A percentile compares a stretch with the other conserved stretches of the same genome.
phyloP scores from a whole-genome alignment of 2,329 filamentous ascomycete species.

The Botrytis hyacinthi region DNA sequence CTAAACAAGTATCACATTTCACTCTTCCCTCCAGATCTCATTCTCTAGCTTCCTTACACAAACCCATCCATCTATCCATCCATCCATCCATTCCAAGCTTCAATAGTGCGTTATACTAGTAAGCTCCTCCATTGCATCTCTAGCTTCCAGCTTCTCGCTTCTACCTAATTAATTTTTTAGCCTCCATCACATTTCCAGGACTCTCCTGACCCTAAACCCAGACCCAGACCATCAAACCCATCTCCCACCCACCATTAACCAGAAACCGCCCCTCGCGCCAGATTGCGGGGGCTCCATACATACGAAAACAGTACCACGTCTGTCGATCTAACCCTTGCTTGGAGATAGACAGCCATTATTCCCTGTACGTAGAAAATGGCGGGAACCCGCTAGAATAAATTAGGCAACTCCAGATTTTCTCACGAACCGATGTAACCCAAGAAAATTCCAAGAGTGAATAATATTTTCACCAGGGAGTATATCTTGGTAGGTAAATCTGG shows the following conservation, averaged over 20 bases:
- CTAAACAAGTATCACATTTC: background rate
- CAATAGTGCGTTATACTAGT: background rate
- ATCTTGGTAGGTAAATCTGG: background rate
- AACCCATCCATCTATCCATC: background rate
- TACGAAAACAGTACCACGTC: background rate
- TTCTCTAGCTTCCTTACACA: background rate
- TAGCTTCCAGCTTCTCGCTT: background rate
- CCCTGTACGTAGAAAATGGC: background rate
- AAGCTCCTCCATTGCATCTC: background rate
- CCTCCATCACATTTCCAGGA: background rate
- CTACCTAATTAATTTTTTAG: background rate
- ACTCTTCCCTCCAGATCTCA: background rate
- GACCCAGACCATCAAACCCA: background rate
- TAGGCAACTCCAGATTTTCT: background rate
- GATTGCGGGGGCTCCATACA: background rate
- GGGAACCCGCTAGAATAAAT: background rate
- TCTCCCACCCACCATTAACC: background rate
- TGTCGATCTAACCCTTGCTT: background rate
- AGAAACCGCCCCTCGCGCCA: background rate
- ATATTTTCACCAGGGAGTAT: background rate
- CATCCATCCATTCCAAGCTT: background rate
- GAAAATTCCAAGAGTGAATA: background rate
- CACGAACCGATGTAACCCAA: background rate
- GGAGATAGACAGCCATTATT: background rate
- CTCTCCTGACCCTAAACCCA: background rate